Evolutionary conservation across 768 basidiomycete species (phyloP).

Genomic region (Steccherinum ochraceum): DNA sequence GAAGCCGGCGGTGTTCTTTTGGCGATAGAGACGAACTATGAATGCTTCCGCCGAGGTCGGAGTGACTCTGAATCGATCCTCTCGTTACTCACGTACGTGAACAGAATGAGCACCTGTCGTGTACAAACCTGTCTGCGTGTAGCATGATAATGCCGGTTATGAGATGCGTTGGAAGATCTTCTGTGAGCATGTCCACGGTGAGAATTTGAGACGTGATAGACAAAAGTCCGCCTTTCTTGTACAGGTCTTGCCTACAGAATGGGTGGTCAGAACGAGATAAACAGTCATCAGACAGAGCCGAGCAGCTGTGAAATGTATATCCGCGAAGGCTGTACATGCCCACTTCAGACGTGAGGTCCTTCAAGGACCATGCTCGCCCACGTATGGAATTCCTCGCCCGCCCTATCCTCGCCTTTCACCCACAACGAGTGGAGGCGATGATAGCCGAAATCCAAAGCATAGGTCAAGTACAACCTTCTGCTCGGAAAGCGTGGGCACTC

Average conservation of each 20-base stretch:
- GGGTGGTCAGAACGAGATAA: background rate
- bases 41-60: slow-evolving; percentile 86
- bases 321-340: too few relatives aligned
- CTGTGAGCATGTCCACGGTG: slow-evolving; percentile 89
- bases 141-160: slow-evolving; percentile 88
- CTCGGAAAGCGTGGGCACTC: too few relatives aligned
- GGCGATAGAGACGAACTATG: slow-evolving; percentile 84
- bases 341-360: too few relatives aligned
- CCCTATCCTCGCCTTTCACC: too few relatives aligned
- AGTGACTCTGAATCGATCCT: slow-evolving; percentile 54
- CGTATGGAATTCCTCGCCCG: too few relatives aligned
- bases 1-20: slow-evolving; percentile 86
- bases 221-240: slow-evolving; percentile 83
- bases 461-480: too few relatives aligned
- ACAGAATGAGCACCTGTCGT: background rate
- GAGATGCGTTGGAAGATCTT: slow-evolving; percentile 75
- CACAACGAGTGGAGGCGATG: too few relatives aligned
- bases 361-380: too few relatives aligned
- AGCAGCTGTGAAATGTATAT: too few relatives aligned
- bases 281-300: background rate
- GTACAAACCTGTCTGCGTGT: slow-evolving; percentile 81
- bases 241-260: slow-evolving; percentile 58
- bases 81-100: background rate
- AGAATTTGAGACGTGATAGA: slow-evolving; percentile 92
- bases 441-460: too few relatives aligned